Evolutionary conservation across 2,329 filamentous ascomycete genomes (phyloP), one percentile per base, ranked within the genome.

Genomic region (Colletotrichum sidae): DNA sequence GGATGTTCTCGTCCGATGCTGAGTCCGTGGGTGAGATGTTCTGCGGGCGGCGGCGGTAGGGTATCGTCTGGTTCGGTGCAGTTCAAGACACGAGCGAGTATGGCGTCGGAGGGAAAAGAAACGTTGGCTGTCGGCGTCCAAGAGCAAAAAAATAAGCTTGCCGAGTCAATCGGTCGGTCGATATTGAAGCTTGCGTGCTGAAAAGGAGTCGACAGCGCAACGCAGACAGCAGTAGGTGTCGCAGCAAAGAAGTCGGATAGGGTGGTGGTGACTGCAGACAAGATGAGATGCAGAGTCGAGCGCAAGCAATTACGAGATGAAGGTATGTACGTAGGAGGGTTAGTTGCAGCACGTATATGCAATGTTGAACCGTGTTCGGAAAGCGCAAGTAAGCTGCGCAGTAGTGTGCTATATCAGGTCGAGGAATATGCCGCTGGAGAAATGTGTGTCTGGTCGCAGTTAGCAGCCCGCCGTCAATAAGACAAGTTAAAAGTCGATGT

Each of bases 331-430:
- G 42, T 60, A 55, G 50, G 37, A 55, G 58, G 51, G 55, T 55
- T 51, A 60, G 50, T 46, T 17, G 35, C 44, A 8, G 25, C n/a
- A 37, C 41, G 46, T 62, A 56, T 62, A 57, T 57, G 63, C 63
- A 65, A 65, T 62, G 58, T 56, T 4, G 25, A 53, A 52, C 58
- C 58, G 62, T 65, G 52, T 62, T 62, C 58, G 62, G 62, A 65
- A 53, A 62, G 57, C 62, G 57, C 51, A 51, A 52, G 41, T 11
- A 42, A 12, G 54, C 50, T 13, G 44, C 52, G 25, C 25, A 33
- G 33, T 12, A 35, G 46, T 34, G 17, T 49, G 46, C 10, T 12
- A 12, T 33, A 17, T 15, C 44, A 44, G 38, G 38, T 41, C 38
- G 38, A 41, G 38, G 38, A 41, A 25, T 25, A 25, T 25, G 25